Percentiles rank a stretch among this genome's conserved stretches.
Evolutionary conservation across 192 early-diverging fungal genomes (phyloP).

Genomic region (Diversispora epigaea): DNA sequence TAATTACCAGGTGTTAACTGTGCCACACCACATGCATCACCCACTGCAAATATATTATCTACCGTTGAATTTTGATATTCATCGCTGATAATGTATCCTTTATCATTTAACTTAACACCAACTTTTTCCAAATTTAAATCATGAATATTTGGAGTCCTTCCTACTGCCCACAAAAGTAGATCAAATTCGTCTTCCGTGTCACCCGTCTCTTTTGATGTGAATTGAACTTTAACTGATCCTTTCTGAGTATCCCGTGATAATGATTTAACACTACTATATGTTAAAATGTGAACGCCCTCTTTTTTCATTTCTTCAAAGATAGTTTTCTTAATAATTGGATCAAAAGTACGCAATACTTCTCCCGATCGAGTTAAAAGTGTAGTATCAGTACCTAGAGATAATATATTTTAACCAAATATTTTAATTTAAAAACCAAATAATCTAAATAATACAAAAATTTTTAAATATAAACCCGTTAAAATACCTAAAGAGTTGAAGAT

Average conservation of each 20-base stretch:
- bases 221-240: constrained; percentile 58
- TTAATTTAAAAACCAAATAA: not conserved
- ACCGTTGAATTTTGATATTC: constrained; percentile 82
- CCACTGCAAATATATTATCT: constrained; percentile 80
- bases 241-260: constrained; percentile 58
- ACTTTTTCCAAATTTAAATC: constrained; percentile 68
- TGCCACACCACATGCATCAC: constrained; percentile 89
- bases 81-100: constrained; percentile 79
- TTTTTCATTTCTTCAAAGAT: constrained; percentile 75
- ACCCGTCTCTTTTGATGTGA: constrained; percentile 37
- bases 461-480: not conserved
- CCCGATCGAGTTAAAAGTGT: constrained; percentile 82
- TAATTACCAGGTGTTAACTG: constrained; percentile 84
- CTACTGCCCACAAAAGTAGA: constrained; percentile 88
- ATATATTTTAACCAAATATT: not conserved
- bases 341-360: constrained; percentile 86
- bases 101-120: constrained; percentile 60
- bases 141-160: constrained; percentile 74
- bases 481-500: constrained; percentile 87
- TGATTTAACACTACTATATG: constrained; percentile 56
- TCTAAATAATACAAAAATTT: not conserved
- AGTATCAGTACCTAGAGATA: constrained; percentile 57
- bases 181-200: constrained; percentile 66
- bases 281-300: constrained; percentile 80
- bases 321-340: constrained; percentile 75